Evolutionary conservation across 371 early-diverging fungal genomes (phyloP), one percentile per base, ranked within the genome.

Genomic region (Actinomortierella ambigua): DNA sequence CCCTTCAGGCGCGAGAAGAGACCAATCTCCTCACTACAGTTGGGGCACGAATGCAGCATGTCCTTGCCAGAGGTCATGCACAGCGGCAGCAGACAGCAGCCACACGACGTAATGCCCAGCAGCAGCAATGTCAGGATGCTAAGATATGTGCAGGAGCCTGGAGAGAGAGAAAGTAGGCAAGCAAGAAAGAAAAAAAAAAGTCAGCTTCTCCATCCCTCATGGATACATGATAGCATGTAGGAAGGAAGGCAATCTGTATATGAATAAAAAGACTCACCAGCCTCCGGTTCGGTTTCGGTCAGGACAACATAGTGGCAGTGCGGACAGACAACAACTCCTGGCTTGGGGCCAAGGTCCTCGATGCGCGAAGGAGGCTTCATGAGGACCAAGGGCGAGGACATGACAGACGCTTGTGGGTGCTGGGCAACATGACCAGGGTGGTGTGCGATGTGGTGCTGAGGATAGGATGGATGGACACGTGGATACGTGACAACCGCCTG

Each of bases 131-230:
- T 66, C 14, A 71, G 57, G 23, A 71, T 55, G 13, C 73, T 60
- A 8, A 71, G 59, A 29, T 71, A 71, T 23, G 73, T 71, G 63
- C 73, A 71, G 8, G 67, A 71, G 20, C 71, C 69, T 68, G 50
- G 11, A 48, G 48, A 22, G 24, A 18, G 46, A 18, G 17, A 46
- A 18, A 48, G n/a, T n/a, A n/a, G n/a, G n/a, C n/a, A n/a, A 20
- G 22, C 18, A 6, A 15, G 20, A 48, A 3, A 48, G 20, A 48
- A 20, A 20, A 24, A 18, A 48, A 18, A 22, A 24, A 24, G 11
- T 48, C 24, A 34, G n/a, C n/a, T n/a, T n/a, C n/a, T n/a, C n/a
- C n/a, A n/a, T n/a, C n/a, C n/a, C n/a, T n/a, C n/a, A n/a, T n/a
- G n/a, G n/a, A n/a, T n/a, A n/a, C n/a, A n/a, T n/a, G n/a, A n/a